Percentiles rank a stretch among this genome's conserved stretches.
Conservation (phyloP, 306 rosid genomes). For the Cicer arietinum region DNA sequence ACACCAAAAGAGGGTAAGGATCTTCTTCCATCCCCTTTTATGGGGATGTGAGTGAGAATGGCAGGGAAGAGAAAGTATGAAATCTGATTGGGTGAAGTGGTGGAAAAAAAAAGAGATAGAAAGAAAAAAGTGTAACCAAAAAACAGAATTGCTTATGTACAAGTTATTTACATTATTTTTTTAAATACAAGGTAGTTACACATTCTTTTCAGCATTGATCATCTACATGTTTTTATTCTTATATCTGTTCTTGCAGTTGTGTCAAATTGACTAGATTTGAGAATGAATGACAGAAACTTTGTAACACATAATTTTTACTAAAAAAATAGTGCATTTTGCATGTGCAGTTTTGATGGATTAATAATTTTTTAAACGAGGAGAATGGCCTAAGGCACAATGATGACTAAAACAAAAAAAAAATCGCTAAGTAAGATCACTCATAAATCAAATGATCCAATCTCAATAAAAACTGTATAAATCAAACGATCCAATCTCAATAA, state of each 20-base stretch:
- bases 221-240: not conserved
- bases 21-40: not conserved
- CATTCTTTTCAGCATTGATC: not conserved
- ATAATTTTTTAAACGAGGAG: not conserved
- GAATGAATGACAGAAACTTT: not conserved
- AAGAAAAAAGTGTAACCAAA: not conserved
- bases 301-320: not conserved
- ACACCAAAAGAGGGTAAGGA: not conserved
- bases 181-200: not conserved
- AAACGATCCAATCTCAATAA: not conserved
- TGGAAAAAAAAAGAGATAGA: not conserved
- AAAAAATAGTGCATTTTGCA: not conserved
- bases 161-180: slow-evolving; percentile 4
- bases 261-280: not conserved
- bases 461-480: not conserved
- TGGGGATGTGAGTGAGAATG: too few species aligned
- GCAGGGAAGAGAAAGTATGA: not conserved
- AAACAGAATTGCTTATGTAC: not conserved
- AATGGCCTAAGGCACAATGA: not conserved
- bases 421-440: not conserved
- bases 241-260: not conserved
- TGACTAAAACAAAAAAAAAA: not conserved
- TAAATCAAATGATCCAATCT: too few species aligned
- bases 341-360: not conserved
- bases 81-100: not conserved